A percentile compares a stretch with the other conserved stretches of the same genome.
phyloP scores from a whole-genome alignment of 345 rosid genomes.

The Mangifera indica region DNA sequence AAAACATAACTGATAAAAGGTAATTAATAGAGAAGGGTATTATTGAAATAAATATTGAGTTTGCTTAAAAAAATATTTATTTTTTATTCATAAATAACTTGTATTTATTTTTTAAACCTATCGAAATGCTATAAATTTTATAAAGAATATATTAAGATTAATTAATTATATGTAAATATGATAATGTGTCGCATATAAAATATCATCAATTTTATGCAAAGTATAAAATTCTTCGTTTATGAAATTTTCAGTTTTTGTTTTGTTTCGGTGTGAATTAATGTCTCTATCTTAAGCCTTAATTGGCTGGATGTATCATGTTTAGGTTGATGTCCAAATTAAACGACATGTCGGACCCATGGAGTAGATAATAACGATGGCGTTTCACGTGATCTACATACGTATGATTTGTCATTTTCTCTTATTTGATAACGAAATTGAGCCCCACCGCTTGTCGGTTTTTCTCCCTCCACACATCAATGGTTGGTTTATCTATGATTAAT shows the following conservation, averaged over 20 bases:
- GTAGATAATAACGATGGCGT: conserved; percentile 14
- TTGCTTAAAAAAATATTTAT: too few relatives aligned
- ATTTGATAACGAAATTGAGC: conserved; percentile 16
- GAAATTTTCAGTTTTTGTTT: neutral
- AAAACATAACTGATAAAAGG: too few relatives aligned
- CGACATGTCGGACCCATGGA: conserved; percentile 29
- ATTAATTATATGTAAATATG: neutral
- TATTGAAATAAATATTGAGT: too few relatives aligned
- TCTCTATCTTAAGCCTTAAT: conserved; percentile 15
- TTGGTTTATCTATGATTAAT: neutral
- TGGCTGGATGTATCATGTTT: conserved; percentile 19
- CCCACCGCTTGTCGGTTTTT: conserved; percentile 31
- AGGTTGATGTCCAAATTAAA: neutral
- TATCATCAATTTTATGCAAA: neutral
- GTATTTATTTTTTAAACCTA: too few relatives aligned
- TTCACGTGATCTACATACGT: conserved; percentile 35
- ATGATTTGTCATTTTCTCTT: conserved; percentile 7
- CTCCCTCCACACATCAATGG: conserved; percentile 28
- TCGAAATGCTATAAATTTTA: too few relatives aligned
- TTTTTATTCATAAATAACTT: too few relatives aligned
- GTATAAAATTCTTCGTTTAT: too few relatives aligned
- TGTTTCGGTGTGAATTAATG: neutral
- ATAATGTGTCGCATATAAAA: neutral
- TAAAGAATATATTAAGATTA: neutral
- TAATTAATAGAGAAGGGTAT: too few relatives aligned